Base-by-base conservation (phyloP, 805 yeast species). In the Nakazawaea holstii region DNA sequence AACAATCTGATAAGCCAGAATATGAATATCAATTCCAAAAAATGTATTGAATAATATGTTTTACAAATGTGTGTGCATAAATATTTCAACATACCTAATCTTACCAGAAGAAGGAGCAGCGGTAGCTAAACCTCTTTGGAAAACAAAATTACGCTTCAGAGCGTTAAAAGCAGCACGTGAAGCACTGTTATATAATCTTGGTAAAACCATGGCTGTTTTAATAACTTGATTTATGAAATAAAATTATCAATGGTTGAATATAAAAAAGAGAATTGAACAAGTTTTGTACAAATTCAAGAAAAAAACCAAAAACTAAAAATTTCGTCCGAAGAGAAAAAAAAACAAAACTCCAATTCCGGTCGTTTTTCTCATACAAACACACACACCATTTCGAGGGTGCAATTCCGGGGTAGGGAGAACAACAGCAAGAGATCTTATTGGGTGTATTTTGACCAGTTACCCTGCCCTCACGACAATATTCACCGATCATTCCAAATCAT, bases 81-180 rank as follows among this genome's bases (percentile, higher is more conserved):
- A 31, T 38, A 33, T 43, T 38, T 28, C 36, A 46, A 84, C 91
- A 70, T 82, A 84, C 91, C 87, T 87, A 65, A 89, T 89, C 71
- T 86, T 84, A 80, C 97, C 97, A 65, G 72, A 70, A 50, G 75
- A 67, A 64, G 86, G 79, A 59, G 89, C 83, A 65, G 88, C 85
- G 63, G 89, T 76, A 59, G 91, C 90, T 71, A 83, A 74, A 70
- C 82, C 79, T 73, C 88, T 84, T 76, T 72, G 74, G 73, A 84
- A 80, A 69, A 83, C 77, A 66, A 73, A 63, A 77, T 84, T 83
- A 69, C 90, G 88, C 78, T 82, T 86, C 64, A 90, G 95, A 62
- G 92, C 91, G 72, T 82, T 80, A 73, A 85, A 80, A 65, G 96
- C 95, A 67, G 86, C 78, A 74, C 90, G 89, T 61, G 96, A 81